Base-by-base conservation (phyloP, 73 alveolate genomes). In the Symbiodinium pilosum region DNA sequence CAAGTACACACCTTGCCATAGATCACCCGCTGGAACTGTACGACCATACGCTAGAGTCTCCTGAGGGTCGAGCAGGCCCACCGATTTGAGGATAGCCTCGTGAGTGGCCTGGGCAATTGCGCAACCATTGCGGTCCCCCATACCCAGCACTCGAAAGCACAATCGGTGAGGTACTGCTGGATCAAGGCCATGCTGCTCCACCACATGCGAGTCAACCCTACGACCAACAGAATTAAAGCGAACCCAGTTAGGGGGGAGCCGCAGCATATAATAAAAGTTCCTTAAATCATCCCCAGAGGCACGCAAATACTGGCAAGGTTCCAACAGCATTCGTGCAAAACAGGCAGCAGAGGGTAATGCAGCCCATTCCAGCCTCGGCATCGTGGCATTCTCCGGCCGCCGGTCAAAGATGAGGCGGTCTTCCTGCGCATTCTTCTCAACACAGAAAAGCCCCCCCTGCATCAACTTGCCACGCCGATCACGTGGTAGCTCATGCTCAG, bases 111-210 rank as follows among this genome's bases (percentile, higher is more conserved):
- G 93, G 8, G 93, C 93, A 4, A 86, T 86, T 21, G 54, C 59
- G 41, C 94, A 86, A 20, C 84, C 94, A 14, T 86, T 86, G n/a
- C 21, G 3, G 39, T 86, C 93, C 3, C 93, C 93, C 93, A 86
- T 86, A 14, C 93, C 93, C 18, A 86, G 36, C 2, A 86, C 93
- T 12, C 93, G 8, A 24, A 86, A 18, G 5, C 54, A 26, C n/a
- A 51, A 20, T 9, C 93, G 81, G n/a, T 86, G 52, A 3, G 81
- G 93, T 7, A 51, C 4, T 0, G 12, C 16, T 0, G 83, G 83
- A 8, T 44, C 51, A 0, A 81, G 83, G 26, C 93, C 93, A 52
- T 26, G 32, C 26, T 9, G 2, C 38, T 32, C 40, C 24, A 86
- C 93, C 83, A 86, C 38, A 2, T 30, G 40, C 20, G 43, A 42